Conservation (phyloP, 768 basidiomycete species). For the Kwoniella europaea region DNA sequence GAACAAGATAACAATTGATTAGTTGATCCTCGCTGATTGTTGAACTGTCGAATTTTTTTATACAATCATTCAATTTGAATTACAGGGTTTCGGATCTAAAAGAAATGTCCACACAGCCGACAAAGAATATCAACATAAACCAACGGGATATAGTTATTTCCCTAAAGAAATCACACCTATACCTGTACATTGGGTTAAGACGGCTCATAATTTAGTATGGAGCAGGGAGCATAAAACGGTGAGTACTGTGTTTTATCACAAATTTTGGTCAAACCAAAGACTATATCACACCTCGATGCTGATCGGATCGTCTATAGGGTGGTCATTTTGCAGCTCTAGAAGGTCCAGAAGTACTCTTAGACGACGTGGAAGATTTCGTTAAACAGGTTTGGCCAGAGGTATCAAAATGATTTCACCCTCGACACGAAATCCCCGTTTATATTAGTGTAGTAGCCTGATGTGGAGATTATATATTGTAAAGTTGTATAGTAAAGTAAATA, state of each 20-base stretch:
- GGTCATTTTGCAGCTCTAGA: conserved; percentile 59
- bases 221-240: conserved; percentile 52
- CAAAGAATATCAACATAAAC: conserved; percentile 30
- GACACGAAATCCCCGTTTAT: too few species aligned
- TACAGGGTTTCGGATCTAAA: conserved; percentile 12
- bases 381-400: conserved; percentile 45
- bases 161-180: conserved; percentile 50
- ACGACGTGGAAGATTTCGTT: conserved; percentile 56
- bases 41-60: neutral
- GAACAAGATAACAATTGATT: too few species aligned
- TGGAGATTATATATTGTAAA: too few species aligned
- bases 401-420: neutral
- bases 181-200: conserved; percentile 51
- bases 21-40: neutral
- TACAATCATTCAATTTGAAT: neutral
- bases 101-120: conserved; percentile 7
- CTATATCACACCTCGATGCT: neutral
- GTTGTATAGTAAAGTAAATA: too few species aligned
- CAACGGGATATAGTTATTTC: conserved; percentile 53
- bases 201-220: conserved; percentile 49
- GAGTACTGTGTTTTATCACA: conserved; percentile 16
- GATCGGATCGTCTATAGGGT: conserved; percentile 26
- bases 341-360: conserved; percentile 45
- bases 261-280: neutral
- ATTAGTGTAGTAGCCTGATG: too few species aligned